phyloP scores from a whole-genome alignment of 305 asterid species.

The Fraxinus velutina region DNA sequence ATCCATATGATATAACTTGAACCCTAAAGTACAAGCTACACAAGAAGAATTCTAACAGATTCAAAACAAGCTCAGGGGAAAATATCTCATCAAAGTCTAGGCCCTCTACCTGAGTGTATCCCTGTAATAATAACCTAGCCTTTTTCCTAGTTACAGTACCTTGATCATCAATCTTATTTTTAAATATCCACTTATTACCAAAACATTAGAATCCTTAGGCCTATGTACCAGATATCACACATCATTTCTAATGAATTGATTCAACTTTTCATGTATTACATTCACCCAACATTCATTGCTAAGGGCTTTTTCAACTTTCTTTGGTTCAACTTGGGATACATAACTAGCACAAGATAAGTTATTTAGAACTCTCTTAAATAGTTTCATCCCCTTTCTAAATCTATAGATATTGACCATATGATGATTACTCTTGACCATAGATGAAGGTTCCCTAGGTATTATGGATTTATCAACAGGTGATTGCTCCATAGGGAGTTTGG shows the following conservation, averaged over 20 bases:
- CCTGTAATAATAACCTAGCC: not conserved
- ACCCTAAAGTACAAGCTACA: not conserved
- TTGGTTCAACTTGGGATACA: not conserved
- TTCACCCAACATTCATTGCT: not conserved
- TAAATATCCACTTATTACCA: not conserved
- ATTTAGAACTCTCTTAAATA: no score
- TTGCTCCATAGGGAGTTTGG: not conserved
- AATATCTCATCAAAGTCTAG: not conserved
- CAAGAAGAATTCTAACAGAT: not conserved
- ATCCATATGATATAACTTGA: not conserved
- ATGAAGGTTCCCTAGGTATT: not conserved
- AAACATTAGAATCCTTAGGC: not conserved
- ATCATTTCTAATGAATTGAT: not conserved
- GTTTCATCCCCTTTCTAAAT: not conserved
- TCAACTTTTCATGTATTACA: not conserved
- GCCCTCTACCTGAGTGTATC: not conserved
- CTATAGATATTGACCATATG: not conserved
- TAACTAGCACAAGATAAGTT: not conserved
- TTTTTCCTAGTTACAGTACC: not conserved
- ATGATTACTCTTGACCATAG: not conserved
- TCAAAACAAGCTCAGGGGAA: not conserved
- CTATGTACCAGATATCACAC: not conserved
- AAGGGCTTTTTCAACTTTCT: not conserved
- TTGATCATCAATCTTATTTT: not conserved
- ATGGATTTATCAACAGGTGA: no score